phyloP scores from a whole-genome alignment of 257 asterid species.

The Fraxinus americana region DNA sequence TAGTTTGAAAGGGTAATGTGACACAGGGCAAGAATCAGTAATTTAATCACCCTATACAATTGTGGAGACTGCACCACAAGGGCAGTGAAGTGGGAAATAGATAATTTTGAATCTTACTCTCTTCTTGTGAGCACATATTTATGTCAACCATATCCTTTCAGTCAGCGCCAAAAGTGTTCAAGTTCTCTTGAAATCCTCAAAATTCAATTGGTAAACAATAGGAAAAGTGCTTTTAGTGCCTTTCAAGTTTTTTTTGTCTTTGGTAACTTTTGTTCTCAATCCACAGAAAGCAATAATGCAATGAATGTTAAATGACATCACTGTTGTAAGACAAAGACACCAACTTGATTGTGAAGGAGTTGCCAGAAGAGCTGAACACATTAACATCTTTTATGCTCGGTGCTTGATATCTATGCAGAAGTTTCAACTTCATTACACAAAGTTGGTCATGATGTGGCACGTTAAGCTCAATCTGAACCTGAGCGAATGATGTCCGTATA shows the following conservation, averaged over 20 bases:
- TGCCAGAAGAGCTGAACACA: conserved; percentile 43
- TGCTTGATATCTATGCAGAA: conserved; percentile 47
- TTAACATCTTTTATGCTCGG: conserved; percentile 51
- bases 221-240: not conserved
- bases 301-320: not conserved
- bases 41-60: not conserved
- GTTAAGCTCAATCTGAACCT: conserved; percentile 57
- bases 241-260: not conserved
- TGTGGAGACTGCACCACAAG: not conserved
- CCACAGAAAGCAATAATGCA: not conserved
- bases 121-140: not conserved
- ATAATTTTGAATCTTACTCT: not conserved
- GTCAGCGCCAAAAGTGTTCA: not conserved
- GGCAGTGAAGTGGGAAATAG: not conserved
- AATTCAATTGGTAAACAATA: not conserved
- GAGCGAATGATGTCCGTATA: conserved; percentile 27
- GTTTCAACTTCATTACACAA: conserved; percentile 53
- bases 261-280: not conserved
- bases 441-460: conserved; percentile 57
- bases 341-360: conserved; percentile 61
- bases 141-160: not conserved
- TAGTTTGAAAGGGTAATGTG: not conserved
- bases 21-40: not conserved
- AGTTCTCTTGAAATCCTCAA: not conserved
- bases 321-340: conserved; percentile 18